Percentiles rank a stretch among this genome's conserved stretches.
phyloP scores from a whole-genome alignment of 805 yeast genomes.

The Teunomyces panamensis region DNA sequence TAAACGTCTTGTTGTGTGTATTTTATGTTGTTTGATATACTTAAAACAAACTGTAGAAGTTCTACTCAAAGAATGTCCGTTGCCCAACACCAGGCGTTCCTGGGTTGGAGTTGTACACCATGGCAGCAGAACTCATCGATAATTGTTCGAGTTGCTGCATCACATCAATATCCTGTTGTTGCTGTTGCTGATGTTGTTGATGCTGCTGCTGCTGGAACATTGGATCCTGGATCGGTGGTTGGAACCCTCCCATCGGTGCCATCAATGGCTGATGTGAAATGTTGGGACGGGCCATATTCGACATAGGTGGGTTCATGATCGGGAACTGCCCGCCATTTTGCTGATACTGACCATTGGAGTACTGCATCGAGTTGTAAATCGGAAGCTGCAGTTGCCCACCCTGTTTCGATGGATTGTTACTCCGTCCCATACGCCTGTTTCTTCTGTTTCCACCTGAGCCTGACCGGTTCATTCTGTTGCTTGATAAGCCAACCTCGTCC shows the following conservation, averaged over 20 bases:
- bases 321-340: not conserved
- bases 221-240: slow-evolving; percentile 11
- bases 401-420: not conserved
- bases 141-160: slow-evolving; percentile 48
- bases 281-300: not conserved
- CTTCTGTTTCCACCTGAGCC: slow-evolving; percentile 22
- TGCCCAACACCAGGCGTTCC: slow-evolving; percentile 29
- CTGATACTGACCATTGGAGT: not conserved
- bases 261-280: not conserved
- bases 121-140: slow-evolving; percentile 44
- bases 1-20: not conserved
- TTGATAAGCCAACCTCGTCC: slow-evolving; percentile 83
- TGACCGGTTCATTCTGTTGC: slow-evolving; percentile 29
- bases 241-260: not conserved
- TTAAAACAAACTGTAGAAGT: not conserved
- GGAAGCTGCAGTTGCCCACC: not conserved
- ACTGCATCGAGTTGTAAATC: slow-evolving; percentile 1
- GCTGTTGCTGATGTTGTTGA: slow-evolving; percentile 5
- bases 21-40: not conserved
- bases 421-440: slow-evolving; percentile 15
- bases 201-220: slow-evolving; percentile 7
- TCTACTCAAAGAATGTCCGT: slow-evolving; percentile 1
- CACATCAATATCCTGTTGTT: slow-evolving; percentile 30
- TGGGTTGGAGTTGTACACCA: slow-evolving; percentile 45
- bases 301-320: not conserved